Base-by-base conservation (phyloP, 2,329 filamentous ascomycete genomes). In the Hawksworthiomyces lignivorus region DNA sequence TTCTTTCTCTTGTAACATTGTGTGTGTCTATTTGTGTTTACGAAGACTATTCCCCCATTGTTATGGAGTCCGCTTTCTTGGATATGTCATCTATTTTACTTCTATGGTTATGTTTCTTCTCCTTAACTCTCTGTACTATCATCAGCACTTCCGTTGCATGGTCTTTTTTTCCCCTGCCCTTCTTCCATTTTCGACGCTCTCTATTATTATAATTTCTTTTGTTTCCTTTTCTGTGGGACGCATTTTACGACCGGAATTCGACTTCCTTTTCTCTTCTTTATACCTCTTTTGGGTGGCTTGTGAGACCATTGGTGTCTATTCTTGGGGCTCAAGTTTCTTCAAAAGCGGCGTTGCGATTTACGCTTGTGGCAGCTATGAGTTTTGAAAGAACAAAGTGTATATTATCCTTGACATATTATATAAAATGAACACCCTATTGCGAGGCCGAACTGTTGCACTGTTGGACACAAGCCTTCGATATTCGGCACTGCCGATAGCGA, bases 21-120 rank as follows among this genome's bases (percentile, higher is more conserved):
- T 39, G 20, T 20, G 15, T 27, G 29, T 19, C 32, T 28, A 28
- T 28, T 37, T 36, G 31, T 46, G 35, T 40, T 14, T 42, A 43
- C 36, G 36, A 46, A 35, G 41, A 43, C 30, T 39, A 43, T 42
- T 49, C 51, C 39, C 42, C 55, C 15, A 41, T 45, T 30, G 47
- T 52, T n/a, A 32, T 28, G 34, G 29, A 28, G 29, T 43, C 27
- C n/a, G 28, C 26, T 37, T 28, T 20, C 35, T 32, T 43, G 39
- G 39, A 26, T 36, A 20, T 26, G 17, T 17, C 39, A 17, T 19
- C 24, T 4, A 18, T 24, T 15, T 28, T 33, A 27, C 11, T 24
- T 14, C 7, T n/a, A n/a, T n/a, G n/a, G n/a, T n/a, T n/a, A n/a
- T 31, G 29, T 11, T 31, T n/a, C 4, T 22, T 17, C 20, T 21